Percentiles rank a stretch among this genome's conserved stretches.
Conservation (phyloP, 2,329 filamentous ascomycete species). For the Mycocentrospora acerina region DNA sequence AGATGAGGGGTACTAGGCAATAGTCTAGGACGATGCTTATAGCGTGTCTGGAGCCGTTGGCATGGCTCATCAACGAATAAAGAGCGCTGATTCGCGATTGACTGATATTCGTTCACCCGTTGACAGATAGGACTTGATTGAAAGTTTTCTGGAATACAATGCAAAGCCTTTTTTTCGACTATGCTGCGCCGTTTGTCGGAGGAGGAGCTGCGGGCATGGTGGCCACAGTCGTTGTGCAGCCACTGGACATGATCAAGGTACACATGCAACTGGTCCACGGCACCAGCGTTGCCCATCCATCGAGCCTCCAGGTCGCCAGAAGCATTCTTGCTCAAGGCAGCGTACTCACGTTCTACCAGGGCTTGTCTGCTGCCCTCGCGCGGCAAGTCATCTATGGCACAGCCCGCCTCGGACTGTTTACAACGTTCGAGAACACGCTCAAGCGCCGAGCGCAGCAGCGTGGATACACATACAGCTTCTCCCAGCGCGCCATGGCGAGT, state of each 20-base stretch:
- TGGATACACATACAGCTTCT: slow-evolving; percentile 73
- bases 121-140: too few relatives aligned
- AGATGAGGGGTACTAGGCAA: too few relatives aligned
- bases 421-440: slow-evolving; percentile 83
- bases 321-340: slow-evolving; percentile 87
- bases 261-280: slow-evolving; percentile 94
- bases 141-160: slow-evolving; percentile 62
- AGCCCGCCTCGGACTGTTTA: slow-evolving; percentile 91
- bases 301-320: slow-evolving; percentile 75
- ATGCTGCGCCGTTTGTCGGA: slow-evolving; percentile 87
- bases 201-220: slow-evolving; percentile 91
- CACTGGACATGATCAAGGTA: slow-evolving; percentile 98
- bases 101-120: too few relatives aligned
- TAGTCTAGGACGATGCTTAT: too few relatives aligned
- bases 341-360: slow-evolving; percentile 87
- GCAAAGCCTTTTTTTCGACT: slow-evolving; percentile 75
- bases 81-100: too few relatives aligned
- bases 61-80: too few relatives aligned
- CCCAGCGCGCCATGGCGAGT: slow-evolving; percentile 82
- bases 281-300: slow-evolving; percentile 78
- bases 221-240: slow-evolving; percentile 87
- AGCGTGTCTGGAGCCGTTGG: too few relatives aligned
- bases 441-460: slow-evolving; percentile 66
- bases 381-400: slow-evolving; percentile 98
- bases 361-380: slow-evolving; percentile 86